Conservation (phyloP, 1,139 yeast species). For the Suhomyces yuchorum region DNA sequence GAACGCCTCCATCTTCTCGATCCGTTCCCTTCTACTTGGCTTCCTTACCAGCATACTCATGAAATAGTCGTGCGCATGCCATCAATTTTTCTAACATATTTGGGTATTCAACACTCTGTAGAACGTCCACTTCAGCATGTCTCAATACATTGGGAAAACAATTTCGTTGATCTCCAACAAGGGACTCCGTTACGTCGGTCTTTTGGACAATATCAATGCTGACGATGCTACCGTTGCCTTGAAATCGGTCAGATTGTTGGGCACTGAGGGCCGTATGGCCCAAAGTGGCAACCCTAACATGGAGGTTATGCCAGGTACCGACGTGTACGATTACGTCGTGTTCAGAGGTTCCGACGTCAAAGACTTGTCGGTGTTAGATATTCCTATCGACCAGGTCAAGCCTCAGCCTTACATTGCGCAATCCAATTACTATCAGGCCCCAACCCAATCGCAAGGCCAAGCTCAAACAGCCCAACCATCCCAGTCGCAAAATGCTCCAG, state of each 20-base stretch:
- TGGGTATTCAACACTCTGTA: not conserved
- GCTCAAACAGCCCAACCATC: slow-evolving; percentile 23
- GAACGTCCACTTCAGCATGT: slow-evolving; percentile 44
- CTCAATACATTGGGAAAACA: slow-evolving; percentile 89
- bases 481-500: slow-evolving; percentile 10
- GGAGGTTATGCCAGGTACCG: slow-evolving; percentile 75
- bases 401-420: slow-evolving; percentile 31
- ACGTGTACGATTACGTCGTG: slow-evolving; percentile 76
- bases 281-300: slow-evolving; percentile 59
- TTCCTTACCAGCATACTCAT: too few species aligned
- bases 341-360: slow-evolving; percentile 93
- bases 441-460: not conserved
- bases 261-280: slow-evolving; percentile 87
- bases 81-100: not conserved
- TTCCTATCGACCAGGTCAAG: slow-evolving; percentile 54
- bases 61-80: slow-evolving; percentile 4
- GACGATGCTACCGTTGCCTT: slow-evolving; percentile 90
- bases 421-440: slow-evolving; percentile 18
- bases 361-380: slow-evolving; percentile 82
- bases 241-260: slow-evolving; percentile 78
- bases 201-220: slow-evolving; percentile 83
- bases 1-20: too few species aligned
- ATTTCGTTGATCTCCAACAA: slow-evolving; percentile 86
- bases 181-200: slow-evolving; percentile 88
- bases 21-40: too few species aligned